Percentiles rank a stretch among this genome's conserved stretches.
Evolutionary conservation across 2,329 filamentous ascomycete species (phyloP).

Genomic region (Chrysosporium queenslandicum): DNA sequence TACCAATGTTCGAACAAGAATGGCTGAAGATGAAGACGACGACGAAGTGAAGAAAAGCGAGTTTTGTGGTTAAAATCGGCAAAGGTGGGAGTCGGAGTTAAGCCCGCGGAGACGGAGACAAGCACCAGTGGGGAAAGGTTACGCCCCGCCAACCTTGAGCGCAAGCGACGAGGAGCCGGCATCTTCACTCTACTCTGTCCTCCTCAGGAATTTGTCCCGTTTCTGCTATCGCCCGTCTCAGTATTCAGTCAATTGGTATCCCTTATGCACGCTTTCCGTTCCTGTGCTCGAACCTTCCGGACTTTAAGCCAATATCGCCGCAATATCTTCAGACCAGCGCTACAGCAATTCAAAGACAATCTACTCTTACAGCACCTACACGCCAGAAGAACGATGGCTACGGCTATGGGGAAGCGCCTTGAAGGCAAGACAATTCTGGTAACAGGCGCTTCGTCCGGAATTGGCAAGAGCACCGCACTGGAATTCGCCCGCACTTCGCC

Average conservation of each 20-base stretch:
- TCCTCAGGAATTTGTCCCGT: not conserved
- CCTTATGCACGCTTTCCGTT: constrained; percentile 13
- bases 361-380: constrained; percentile 18
- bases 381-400: constrained; percentile 46
- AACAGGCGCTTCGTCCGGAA: constrained; percentile 87
- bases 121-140: too few relatives aligned
- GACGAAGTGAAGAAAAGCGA: too few relatives aligned
- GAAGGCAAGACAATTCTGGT: constrained; percentile 86
- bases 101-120: too few relatives aligned
- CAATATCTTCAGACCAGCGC: not conserved
- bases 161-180: too few relatives aligned
- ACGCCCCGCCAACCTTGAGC: too few relatives aligned
- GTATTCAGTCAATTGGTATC: not conserved
- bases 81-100: too few relatives aligned
- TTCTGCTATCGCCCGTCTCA: not conserved
- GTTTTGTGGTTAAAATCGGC: too few relatives aligned
- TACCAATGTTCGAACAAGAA: too few relatives aligned
- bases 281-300: constrained; percentile 8
- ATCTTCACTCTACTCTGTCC: too few relatives aligned
- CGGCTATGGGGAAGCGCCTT: constrained; percentile 70
- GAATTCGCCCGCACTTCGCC: constrained; percentile 86
- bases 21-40: too few relatives aligned
- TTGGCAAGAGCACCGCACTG: constrained; percentile 63
- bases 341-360: not conserved
- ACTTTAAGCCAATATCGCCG: not conserved